phyloP scores from a whole-genome alignment of 768 basidiomycete species.

The Trichaptum fuscoviolaceum region DNA sequence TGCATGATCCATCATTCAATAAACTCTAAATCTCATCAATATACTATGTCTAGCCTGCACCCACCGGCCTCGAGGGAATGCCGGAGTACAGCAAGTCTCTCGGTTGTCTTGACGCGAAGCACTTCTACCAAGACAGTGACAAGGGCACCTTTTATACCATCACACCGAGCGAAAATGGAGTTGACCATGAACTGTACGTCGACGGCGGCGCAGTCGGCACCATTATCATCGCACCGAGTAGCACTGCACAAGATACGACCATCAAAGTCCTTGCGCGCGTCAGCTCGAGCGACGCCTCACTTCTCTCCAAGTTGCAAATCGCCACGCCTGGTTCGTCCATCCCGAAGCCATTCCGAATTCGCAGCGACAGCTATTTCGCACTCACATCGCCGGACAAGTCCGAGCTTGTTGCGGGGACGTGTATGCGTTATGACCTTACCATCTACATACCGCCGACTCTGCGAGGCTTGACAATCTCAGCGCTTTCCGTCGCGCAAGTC shows the following conservation, averaged over 20 bases:
- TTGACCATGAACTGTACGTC: conserved; percentile 33
- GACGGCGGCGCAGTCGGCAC: conserved; percentile 47
- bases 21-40: background rate
- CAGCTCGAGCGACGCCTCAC: background rate
- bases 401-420: conserved; percentile 20
- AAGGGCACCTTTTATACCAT: background rate
- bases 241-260: conserved; percentile 33
- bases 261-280: conserved; percentile 33
- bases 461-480: conserved; percentile 40
- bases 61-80: conserved; percentile 51
- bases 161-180: background rate
- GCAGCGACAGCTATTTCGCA: conserved; percentile 35
- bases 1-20: conserved; percentile 4
- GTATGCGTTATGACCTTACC: conserved; percentile 52
- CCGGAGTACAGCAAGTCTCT: conserved; percentile 40
- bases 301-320: background rate
- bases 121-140: background rate
- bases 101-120: background rate
- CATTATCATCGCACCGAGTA: conserved; percentile 38
- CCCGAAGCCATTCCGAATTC: conserved; percentile 34
- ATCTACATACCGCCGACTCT: conserved; percentile 46
- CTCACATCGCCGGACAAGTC: conserved; percentile 31
- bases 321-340: background rate
- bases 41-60: conserved; percentile 33
- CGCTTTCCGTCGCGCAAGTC: conserved; percentile 42